Evolutionary conservation across 202 grass and related monocot species (phyloP), one percentile per base, ranked within the genome.

Genomic region (Cymbopogon flexuosus): DNA sequence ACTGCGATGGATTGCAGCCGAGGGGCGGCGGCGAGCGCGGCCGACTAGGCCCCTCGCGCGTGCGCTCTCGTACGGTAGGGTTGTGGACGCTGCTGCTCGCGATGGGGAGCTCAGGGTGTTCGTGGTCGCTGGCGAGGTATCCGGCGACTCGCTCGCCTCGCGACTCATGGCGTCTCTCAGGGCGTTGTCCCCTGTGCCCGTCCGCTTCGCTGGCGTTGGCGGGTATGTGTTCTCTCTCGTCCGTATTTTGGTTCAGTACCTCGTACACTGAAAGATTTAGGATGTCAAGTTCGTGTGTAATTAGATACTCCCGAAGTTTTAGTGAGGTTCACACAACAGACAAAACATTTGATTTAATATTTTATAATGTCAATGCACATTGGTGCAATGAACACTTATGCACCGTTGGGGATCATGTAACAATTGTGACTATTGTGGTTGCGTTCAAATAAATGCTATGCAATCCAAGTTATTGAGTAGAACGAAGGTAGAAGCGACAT

Each of bases 51-150:
- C 18, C 23, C 60, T 51, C 16, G 14, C 66, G 12, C 81, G 77
- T 54, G 61, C 56, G 27, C 88, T 81, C 58, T 73, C 80, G 21
- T 21, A 18, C 19, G 43, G 56, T 51, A 88, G 76, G 43, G 78
- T 91, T 51, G 75, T 93, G 42, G 88, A 98, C 80, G 68, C 83
- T 36, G 96, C 96, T 2, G 68, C 68, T 13, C 73, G 86, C 35
- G 96, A 93, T 30, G 96, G 96, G 76, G 92, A 93, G 78, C 84
- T 99, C 65, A 88, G 95, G 59, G 87, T 93, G 78, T 95, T 99
- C 79, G 73, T 99, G 61, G 90, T 99, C 68, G 96, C 96, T 34
- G 90, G 92, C 8, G 96, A 99, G 88, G 96, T 99, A 80, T 95
- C 96, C 33, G 90, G 96, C 65, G 90, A 99, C 78, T 87, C 92